These are phyloP conservation scores for Dimargaris xerosporica DNA, from an alignment of 192 early-diverging fungal species.

Conservation along the genomic window DNA sequence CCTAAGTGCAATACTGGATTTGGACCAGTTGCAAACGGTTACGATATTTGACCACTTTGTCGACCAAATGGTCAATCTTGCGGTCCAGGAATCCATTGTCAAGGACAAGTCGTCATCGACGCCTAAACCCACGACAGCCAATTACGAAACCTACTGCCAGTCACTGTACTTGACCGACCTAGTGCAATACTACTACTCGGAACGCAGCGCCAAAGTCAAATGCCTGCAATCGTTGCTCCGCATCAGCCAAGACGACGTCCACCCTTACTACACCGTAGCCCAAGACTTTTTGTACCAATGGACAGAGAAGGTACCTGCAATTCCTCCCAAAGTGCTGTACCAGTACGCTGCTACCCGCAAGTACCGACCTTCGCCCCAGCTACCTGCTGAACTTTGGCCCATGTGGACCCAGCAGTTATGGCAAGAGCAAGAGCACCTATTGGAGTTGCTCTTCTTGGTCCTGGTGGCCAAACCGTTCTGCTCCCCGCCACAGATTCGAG, in stretches of 20 bases:
- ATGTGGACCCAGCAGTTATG: conserved; percentile 5
- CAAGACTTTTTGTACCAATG: not conserved
- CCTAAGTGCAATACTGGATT: not conserved
- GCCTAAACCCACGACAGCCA: not conserved
- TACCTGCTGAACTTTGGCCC: not conserved
- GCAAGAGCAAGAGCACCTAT: not conserved
- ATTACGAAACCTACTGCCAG: not conserved
- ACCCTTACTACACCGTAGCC: not conserved
- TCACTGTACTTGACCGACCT: not conserved
- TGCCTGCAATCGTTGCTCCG: not conserved
- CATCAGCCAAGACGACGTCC: conserved; percentile 1
- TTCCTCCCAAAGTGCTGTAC: not conserved
- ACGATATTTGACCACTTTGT: not conserved
- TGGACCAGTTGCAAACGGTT: not conserved
- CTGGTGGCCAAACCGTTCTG: not conserved
- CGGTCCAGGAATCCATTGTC: not conserved
- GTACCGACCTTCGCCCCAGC: not conserved
- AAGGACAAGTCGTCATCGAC: not conserved
- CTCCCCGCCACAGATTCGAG: conserved; percentile 3
- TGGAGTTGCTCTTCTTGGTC: conserved; percentile 2
- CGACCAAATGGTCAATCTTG: not conserved
- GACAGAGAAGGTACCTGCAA: not conserved
- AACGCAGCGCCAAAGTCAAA: conserved; percentile 3
- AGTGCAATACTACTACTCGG: not conserved
- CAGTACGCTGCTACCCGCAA: not conserved